Evolutionary conservation across 352 stramenopile species (phyloP), one percentile per base, ranked within the genome.

Genomic region (Phytophthora citricola): DNA sequence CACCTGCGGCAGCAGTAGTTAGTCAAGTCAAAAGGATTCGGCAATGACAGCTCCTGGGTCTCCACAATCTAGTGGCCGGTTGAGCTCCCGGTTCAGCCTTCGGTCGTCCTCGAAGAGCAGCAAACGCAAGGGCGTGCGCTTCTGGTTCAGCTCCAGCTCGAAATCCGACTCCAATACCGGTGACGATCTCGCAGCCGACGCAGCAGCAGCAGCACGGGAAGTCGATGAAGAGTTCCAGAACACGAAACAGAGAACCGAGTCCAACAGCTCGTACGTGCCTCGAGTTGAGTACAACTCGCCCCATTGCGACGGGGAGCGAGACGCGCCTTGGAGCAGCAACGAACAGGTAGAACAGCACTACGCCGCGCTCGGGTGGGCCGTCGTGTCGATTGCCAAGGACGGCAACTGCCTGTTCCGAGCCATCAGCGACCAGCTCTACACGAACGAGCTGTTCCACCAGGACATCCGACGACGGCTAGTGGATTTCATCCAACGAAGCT

Each of bases 381-480:
- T 85, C 29, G 51, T 71, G 2, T 10, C 34, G 9, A 81, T 75
- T 43, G 38, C 39, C 14, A 69, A 74, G 36, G 78, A 87, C 46
- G 78, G 78, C 63, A 87, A 85, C 44, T 85, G 78, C 69, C 60
- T 87, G 17, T 87, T 87, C 59, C 76, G 78, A 22, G 78, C 76
- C 29, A 76, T 87, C 55, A 87, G 78, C 46, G 78, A 85, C 58
- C 78, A 87, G 55, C 74, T 87, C 50, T 87, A 84, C 63, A 75
- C 52, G 24, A 77, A 63, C 61, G 73, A 87, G 52, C 27, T 58
- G 15, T 81, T 74, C 53, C 71, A 87, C 58, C 29, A 59, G 5
- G 76, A 85, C 36, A 74, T 87, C 34, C 76, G 78, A 12, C 52
- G 49, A 20, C 62, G 76, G 12, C 24, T 85, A 8, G 66, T 84